Base-by-base conservation (phyloP, 1,284 basidiomycete species). In the Mixia osmundae region DNA sequence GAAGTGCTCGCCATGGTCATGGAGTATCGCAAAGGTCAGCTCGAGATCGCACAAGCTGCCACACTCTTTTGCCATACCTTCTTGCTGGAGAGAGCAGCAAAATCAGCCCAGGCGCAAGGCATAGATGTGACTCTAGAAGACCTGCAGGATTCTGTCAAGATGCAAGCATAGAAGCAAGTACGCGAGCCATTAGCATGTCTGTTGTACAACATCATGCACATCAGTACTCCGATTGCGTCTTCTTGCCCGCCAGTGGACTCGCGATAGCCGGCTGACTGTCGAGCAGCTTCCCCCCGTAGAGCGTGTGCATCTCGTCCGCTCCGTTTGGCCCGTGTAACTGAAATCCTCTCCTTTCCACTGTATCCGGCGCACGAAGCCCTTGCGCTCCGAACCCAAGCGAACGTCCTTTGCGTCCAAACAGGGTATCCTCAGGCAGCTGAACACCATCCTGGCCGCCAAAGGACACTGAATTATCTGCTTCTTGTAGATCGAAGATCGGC, bases 261-360 rank as follows among this genome's bases (percentile, higher is more conserved):
- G 35, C 40, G n/a, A 36, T 32, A 22, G 35, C 37, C 19, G 40
- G 40, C 28, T 38, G 35, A 25, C 43, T 45, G 20, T 44, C 34
- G 14, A 50, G 38, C 18, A 50, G 27, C 27, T 44, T 38, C 2
- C 49, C 49, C 1, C 49, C 49, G 26, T 50, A 46, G 9, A 49
- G 36, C 16, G 49, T 50, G 12, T 44, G 44, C 45, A 48, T 41
- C 16, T 49, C 45, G 33, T 37, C 40, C 28, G 38, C 7, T 8
- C 18, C 33, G 4, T n/a, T n/a, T 25, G 40, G 2, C 46, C 44
- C 16, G 44, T 40, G 26, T 49, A 29, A 26, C 43, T 33, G 44
- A 50, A 50, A 14, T 38, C 41, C 8, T 28, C 36, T 16, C 33
- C 28, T 23, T 43, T 29, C 25, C 35, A n/a, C n/a, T n/a, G n/a